Evolutionary conservation across 345 rosid species (phyloP), one percentile per base, ranked within the genome.

Genomic region (Moringa oleifera): DNA sequence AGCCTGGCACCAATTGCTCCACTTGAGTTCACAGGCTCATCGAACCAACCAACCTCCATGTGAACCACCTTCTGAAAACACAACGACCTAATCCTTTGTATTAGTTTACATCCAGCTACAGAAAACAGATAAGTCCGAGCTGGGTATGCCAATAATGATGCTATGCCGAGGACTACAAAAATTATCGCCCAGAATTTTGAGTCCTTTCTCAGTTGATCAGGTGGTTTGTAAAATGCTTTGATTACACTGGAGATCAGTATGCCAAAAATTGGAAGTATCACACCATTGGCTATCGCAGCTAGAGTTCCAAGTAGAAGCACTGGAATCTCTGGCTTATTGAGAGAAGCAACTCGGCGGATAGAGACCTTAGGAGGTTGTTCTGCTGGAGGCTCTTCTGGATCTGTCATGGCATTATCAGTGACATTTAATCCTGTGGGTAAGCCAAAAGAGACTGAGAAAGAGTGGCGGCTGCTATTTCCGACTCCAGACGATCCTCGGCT

Each of bases 11-110:
- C 95, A 45, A 89, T 77, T 25, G 83, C 65, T 23, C 96, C 93
- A 57, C 91, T 92, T n/a, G 96, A 92, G 73, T 92, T 84, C 45
- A 79, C 76, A 17, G 86, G 79, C 31, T 80, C 88, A 69, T 92
- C 95, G 13, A 89, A 89, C 93, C 95, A 92, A 21, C 89, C 77
- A 57, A 90, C 79, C 72, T 93, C 96, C 97, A 90, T 93, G 55
- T 45, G 69, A 68, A 93, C 83, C 46, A 87, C 93, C 76, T 82
- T 92, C 85, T 87, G 85, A 65, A 89, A 92, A 68, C 96, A 89
- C 67, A 84, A 74, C 0, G 88, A 58, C 66, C 95, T 71, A 56
- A 92, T 77, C 64, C 89, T 69, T 64, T 79, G 81, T 68, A 89
- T 79, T 33, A 92, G 46, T 54, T 73, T 92, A 55, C 79, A 71